Conservation (phyloP, 2,329 filamentous ascomycete genomes). For the Alternaria consortialis region DNA sequence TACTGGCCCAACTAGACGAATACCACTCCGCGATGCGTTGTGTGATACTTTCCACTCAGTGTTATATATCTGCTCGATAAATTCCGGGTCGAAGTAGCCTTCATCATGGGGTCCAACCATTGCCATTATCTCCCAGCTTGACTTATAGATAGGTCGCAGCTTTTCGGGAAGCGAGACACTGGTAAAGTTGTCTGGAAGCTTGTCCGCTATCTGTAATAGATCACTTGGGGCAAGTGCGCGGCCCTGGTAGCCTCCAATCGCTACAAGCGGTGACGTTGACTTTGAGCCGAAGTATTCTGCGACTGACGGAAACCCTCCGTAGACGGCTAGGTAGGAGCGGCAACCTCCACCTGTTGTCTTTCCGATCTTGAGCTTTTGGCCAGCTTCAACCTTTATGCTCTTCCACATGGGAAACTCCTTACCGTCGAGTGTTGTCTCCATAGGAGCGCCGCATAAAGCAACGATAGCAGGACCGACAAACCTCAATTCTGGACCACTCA, state of each 20-base stretch:
- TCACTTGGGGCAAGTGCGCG: constrained; percentile 64
- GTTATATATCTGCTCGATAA: constrained; percentile 66
- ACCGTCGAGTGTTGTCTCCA: constrained; percentile 63
- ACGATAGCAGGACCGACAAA: constrained; percentile 65
- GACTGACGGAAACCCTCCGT: constrained; percentile 63
- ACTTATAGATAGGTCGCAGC: constrained; percentile 60
- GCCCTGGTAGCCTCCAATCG: constrained; percentile 68
- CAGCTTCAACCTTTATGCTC: constrained; percentile 59
- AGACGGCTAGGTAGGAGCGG: constrained; percentile 66
- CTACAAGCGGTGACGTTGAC: constrained; percentile 65
- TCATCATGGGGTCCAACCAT: constrained; percentile 67
- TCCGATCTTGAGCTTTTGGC: constrained; percentile 64
- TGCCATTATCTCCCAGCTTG: constrained; percentile 62
- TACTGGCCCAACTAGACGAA: constrained; percentile 67
- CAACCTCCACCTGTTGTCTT: constrained; percentile 63
- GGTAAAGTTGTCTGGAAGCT: constrained; percentile 46
- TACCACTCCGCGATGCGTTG: constrained; percentile 68
- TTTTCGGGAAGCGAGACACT: constrained; percentile 53
- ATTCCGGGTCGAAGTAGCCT: constrained; percentile 61
- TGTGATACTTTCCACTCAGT: constrained; percentile 69
- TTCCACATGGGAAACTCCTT: constrained; percentile 64
- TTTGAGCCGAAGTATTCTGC: constrained; percentile 68
- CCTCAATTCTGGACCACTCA: constrained; percentile 66
- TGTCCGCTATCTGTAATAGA: constrained; percentile 57
- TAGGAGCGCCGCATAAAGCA: constrained; percentile 65